These are phyloP conservation scores for Russula virescens DNA, from an alignment of 768 basidiomycete species.

Conservation along the genomic window DNA sequence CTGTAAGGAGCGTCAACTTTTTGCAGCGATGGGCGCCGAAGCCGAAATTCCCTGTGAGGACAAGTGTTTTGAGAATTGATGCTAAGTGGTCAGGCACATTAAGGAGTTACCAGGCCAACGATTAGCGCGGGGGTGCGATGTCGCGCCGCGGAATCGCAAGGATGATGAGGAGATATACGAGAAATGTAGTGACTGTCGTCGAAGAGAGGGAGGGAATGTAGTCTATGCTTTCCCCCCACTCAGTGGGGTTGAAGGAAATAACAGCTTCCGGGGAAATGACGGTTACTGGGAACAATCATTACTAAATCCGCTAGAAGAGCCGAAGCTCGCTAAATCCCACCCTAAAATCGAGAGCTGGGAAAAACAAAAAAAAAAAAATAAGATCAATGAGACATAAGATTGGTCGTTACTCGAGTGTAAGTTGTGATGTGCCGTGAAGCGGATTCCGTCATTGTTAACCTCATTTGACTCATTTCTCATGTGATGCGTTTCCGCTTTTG, in stretches of 20 bases:
- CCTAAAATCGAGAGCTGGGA: conserved; percentile 2
- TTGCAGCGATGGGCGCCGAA: not conserved
- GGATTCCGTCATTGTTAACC: too few relatives aligned
- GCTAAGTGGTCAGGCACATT: not conserved
- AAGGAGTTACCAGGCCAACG: conserved; percentile 14
- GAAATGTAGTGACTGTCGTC: not conserved
- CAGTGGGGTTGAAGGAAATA: not conserved
- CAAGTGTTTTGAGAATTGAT: not conserved
- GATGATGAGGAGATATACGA: not conserved
- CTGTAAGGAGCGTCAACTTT: not conserved
- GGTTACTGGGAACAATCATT: not conserved
- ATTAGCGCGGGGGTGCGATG: not conserved
- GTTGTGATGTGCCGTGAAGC: too few relatives aligned
- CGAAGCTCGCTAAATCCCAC: not conserved
- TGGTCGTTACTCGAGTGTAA: too few relatives aligned
- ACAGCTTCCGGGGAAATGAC: not conserved
- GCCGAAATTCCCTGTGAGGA: not conserved
- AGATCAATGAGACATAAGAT: too few relatives aligned
- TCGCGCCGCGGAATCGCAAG: too few relatives aligned
- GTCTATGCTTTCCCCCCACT: not conserved
- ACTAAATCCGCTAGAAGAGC: not conserved
- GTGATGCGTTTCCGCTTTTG: not conserved
- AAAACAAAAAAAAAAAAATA: not conserved
- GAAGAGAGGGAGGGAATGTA: not conserved
- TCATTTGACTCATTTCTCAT: too few relatives aligned